Evolutionary conservation across 805 yeast genomes (phyloP).

Genomic region (Candida orba): DNA sequence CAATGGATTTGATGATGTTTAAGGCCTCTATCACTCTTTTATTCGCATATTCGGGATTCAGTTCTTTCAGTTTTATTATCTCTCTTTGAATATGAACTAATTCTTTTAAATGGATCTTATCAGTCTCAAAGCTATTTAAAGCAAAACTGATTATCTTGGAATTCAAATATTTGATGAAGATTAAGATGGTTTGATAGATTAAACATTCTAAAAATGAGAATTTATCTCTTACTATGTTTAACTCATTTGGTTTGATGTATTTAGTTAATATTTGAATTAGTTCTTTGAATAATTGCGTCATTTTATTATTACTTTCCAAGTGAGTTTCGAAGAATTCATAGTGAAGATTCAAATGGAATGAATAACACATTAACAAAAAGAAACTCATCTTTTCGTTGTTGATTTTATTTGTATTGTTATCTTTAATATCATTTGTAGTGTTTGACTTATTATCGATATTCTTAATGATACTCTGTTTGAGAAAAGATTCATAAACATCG

Average conservation of each 20-base stretch:
- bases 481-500: conserved; percentile 7
- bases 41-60: conserved; percentile 4
- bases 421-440: too few species aligned
- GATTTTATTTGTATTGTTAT: too few species aligned
- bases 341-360: conserved; percentile 16
- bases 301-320: conserved; percentile 12
- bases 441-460: too few species aligned
- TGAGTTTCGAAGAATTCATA: conserved; percentile 10
- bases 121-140: background rate
- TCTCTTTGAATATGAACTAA: conserved; percentile 1
- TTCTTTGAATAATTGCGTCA: background rate
- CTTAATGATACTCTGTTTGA: background rate
- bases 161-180: conserved; percentile 18
- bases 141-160: conserved; percentile 11
- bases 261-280: conserved; percentile 4
- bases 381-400: background rate
- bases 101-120: background rate
- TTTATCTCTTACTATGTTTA: conserved; percentile 8
- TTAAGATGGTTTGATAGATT: conserved; percentile 15
- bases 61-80: conserved; percentile 2
- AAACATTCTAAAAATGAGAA: conserved; percentile 16
- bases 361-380: conserved; percentile 6
- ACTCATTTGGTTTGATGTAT: background rate
- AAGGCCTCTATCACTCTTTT: conserved; percentile 6
- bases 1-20: conserved; percentile 3